These are phyloP conservation scores for Paracamarosporium sp. DNA, from an alignment of 2,329 filamentous ascomycete species.

Conservation along the genomic window DNA sequence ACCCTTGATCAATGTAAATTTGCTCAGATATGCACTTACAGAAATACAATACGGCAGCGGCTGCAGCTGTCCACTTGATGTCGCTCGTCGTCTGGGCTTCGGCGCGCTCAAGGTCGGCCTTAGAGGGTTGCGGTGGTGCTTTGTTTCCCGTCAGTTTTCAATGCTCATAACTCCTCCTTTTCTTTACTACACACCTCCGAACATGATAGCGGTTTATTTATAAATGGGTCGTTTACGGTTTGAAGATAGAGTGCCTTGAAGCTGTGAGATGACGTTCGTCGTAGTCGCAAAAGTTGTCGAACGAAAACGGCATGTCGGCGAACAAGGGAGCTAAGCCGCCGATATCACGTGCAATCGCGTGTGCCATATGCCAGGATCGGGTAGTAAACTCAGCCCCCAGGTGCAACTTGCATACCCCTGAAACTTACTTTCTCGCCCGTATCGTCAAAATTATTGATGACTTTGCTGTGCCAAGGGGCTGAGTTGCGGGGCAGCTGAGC, in stretches of 20 bases:
- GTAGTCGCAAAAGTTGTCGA: not conserved
- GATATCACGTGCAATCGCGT: conserved; percentile 3
- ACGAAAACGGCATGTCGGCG: not conserved
- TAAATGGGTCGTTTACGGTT: too few species aligned
- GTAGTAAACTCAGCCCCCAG: not conserved
- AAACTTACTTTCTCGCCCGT: not conserved
- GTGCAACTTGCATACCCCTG: not conserved
- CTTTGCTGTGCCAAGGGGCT: not conserved
- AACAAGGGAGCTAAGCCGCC: not conserved
- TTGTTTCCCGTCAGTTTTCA: conserved; percentile 4
- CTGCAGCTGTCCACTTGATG: conserved; percentile 70
- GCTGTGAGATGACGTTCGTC: conserved; percentile 8
- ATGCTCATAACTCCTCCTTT: too few species aligned
- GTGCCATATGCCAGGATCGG: not conserved
- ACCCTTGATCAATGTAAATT: too few species aligned
- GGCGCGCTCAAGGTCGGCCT: conserved; percentile 68
- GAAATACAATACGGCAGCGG: conserved; percentile 74
- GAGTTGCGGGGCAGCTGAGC: not conserved
- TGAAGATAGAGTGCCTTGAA: not conserved
- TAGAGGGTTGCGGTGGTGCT: conserved; percentile 71
- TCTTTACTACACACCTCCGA: conserved; percentile 60
- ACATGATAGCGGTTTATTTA: conserved; percentile 57
- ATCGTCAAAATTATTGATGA: not conserved
- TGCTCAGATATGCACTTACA: conserved; percentile 65
- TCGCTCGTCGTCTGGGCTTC: conserved; percentile 73